Conservation (phyloP, 2,329 filamentous ascomycete genomes). For the Aureobasidium sp. region DNA sequence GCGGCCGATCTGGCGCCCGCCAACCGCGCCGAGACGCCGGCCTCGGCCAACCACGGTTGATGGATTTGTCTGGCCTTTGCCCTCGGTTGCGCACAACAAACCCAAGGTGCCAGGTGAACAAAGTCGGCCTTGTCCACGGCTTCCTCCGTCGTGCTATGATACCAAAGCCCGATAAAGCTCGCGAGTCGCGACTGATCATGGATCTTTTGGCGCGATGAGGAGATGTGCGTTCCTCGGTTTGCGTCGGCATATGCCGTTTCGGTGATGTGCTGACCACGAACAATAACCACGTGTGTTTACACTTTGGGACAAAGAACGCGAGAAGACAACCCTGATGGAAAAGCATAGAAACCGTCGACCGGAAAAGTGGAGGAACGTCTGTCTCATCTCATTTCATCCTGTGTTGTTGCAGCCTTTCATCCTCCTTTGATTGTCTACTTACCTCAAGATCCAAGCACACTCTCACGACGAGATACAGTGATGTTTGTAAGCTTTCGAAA, state of each 20-base stretch:
- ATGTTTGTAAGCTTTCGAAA: too few species aligned
- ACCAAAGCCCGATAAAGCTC: not conserved
- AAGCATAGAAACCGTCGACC: not conserved
- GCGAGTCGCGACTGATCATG: not conserved
- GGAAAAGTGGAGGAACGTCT: not conserved
- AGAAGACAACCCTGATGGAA: not conserved
- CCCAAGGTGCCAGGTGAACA: too few species aligned
- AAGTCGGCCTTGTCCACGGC: not conserved
- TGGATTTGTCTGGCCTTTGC: constrained; percentile 3
- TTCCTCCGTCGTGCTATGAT: not conserved
- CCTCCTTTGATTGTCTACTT: too few species aligned
- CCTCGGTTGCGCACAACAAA: not conserved
- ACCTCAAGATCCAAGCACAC: too few species aligned
- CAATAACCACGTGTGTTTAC: constrained; percentile 2
- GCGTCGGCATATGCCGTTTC: not conserved
- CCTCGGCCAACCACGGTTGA: constrained; percentile 5
- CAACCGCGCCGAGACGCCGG: not conserved
- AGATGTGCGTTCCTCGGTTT: not conserved
- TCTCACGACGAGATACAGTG: too few species aligned
- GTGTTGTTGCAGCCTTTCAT: too few species aligned
- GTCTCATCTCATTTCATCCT: too few species aligned
- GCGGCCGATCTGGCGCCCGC: not conserved
- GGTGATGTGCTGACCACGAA: not conserved
- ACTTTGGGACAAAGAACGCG: not conserved
- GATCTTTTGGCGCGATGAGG: constrained; percentile 1